Conservation (phyloP, 352 stramenopile genomes). For the Pythium pyrilobum region DNA sequence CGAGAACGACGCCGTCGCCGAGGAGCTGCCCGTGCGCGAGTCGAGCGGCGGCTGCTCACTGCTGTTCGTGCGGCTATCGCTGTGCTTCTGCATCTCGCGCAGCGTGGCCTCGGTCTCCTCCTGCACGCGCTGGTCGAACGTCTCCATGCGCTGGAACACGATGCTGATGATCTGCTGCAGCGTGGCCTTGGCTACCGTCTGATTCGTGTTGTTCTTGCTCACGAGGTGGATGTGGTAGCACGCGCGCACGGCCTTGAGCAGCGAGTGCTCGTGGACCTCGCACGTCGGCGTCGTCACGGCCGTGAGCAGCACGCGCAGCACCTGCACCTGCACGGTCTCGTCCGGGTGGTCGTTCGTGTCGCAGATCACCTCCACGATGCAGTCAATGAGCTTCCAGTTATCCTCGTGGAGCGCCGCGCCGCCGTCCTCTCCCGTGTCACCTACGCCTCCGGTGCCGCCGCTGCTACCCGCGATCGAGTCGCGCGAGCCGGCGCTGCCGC, state of each 20-base stretch:
- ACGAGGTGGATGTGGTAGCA: conserved; percentile 97
- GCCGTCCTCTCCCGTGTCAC: conserved; percentile 14
- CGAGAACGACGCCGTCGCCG: conserved; percentile 9
- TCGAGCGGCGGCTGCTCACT: not conserved
- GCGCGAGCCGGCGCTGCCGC: conserved; percentile 3
- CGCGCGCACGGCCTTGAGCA: conserved; percentile 94
- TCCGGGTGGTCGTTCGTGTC: conserved; percentile 89
- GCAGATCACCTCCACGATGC: conserved; percentile 86
- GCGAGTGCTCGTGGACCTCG: conserved; percentile 87
- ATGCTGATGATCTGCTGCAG: conserved; percentile 96
- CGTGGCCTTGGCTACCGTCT: conserved; percentile 96
- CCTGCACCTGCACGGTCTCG: conserved; percentile 91
- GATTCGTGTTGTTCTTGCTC: conserved; percentile 90
- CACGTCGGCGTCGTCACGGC: conserved; percentile 87
- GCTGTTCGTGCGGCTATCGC: conserved; percentile 10
- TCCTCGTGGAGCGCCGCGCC: conserved; percentile 33
- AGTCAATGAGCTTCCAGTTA: conserved; percentile 81
- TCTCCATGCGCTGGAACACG: conserved; percentile 97
- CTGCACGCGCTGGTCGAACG: conserved; percentile 69
- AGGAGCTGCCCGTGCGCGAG: not conserved
- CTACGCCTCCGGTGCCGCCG: conserved; percentile 2
- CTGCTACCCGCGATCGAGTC: conserved; percentile 10
- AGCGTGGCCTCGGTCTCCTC: conserved; percentile 60
- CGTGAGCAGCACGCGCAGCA: conserved; percentile 89
- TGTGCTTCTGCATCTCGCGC: conserved; percentile 37